Base-by-base conservation (phyloP, 1,139 yeast genomes). In the Kodamaea ohmeri region DNA sequence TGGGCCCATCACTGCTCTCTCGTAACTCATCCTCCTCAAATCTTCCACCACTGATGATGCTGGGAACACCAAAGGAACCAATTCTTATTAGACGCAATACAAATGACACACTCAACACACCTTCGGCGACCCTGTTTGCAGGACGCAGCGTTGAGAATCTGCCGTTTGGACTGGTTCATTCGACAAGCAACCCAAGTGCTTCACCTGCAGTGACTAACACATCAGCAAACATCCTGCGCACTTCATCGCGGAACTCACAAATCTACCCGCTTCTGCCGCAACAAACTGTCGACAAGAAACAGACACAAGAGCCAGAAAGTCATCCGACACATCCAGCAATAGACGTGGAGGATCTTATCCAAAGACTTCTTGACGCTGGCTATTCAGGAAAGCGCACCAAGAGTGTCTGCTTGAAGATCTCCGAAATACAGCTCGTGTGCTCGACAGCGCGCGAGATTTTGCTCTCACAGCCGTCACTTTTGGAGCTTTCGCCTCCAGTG, bases 401-500 rank as follows among this genome's bases (percentile, higher is more conserved):
- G 56, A 80, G 80, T 41, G 87, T 92, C 33, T 89, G 97, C 60
- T 66, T 92, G 42, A 92, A 92, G 55, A 87, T 83, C 58, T 71
- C 83, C 9, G 98, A 92, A 57, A 90, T 92, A 48, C 86, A 88
- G 35, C 71, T 80, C 48, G 82, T 92, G 36, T 92, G 98, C 62
- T 76, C 87, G 18, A 78, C 80, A 29, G 95, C 97, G 2, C 71
- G 97, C 43, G 96, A 92, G 55, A 82, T 92, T 16, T 85, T 92
- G 50, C 64, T 92, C 43, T 76, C 85, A 26, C 97, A 92, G 58
- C 98, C 98, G 4, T 76, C 96, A 5, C 65, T 92, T 40, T 67
- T 92, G 39, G 97, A 92, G 58, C 69, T 92, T 44, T 80, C 89
- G 13, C 96, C 97, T 0, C 97, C 98, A 0, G 98, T 92, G 13